Percentiles rank a stretch among this genome's conserved stretches.
These are phyloP conservation scores for Phialocephala subalpina DNA, from an alignment of 2,329 filamentous ascomycete genomes.

Conservation along the genomic window DNA sequence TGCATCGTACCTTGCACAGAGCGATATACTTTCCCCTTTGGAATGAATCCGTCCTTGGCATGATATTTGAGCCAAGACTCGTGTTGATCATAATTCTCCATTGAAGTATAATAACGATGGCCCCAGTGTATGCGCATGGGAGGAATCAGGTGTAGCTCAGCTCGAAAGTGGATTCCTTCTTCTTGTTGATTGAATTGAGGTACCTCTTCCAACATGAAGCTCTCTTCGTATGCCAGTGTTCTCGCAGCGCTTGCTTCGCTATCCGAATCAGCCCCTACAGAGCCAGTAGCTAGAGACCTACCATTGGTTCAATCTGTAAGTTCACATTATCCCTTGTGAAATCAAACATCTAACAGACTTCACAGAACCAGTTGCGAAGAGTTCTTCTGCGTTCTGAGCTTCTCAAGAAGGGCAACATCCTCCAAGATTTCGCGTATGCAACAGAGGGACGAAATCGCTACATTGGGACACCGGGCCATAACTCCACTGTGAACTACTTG, in stretches of 20 bases:
- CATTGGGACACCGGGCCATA: constrained; percentile 39
- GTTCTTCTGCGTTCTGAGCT: constrained; percentile 25
- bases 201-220: constrained; percentile 16
- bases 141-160: background rate
- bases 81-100: background rate
- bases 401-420: constrained; percentile 25
- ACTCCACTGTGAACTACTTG: constrained; percentile 55
- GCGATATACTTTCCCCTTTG: background rate
- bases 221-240: constrained; percentile 17
- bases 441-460: constrained; percentile 28
- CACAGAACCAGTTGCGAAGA: constrained; percentile 30
- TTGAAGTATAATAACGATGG: background rate
- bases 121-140: background rate
- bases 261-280: constrained; percentile 8
- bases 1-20: background rate
- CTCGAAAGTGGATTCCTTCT: background rate
- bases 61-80: background rate
- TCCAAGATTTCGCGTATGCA: constrained; percentile 30
- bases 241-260: constrained; percentile 16
- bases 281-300: constrained; percentile 18
- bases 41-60: background rate
- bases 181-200: background rate
- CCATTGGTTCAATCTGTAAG: constrained; percentile 34
- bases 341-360: background rate
- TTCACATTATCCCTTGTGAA: background rate